Percentiles rank a stretch among this genome's conserved stretches.
Conservation (phyloP, 768 basidiomycete genomes). For the Agaricus sinodeliciosus region DNA sequence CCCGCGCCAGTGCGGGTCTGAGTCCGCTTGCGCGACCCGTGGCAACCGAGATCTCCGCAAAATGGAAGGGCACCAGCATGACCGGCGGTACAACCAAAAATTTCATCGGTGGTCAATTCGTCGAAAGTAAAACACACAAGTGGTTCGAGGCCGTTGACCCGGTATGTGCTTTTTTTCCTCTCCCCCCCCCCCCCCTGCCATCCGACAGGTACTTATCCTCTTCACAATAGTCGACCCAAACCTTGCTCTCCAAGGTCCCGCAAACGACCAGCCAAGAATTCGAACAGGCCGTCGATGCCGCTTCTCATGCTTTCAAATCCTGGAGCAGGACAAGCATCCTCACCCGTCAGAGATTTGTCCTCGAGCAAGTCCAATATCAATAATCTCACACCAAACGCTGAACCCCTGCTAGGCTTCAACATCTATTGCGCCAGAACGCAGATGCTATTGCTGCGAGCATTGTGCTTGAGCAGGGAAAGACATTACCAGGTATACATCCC, state of each 20-base stretch:
- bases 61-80: slow-evolving; percentile 85
- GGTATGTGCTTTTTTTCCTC: slow-evolving; percentile 29
- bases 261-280: slow-evolving; percentile 83
- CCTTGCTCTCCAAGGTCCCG: slow-evolving; percentile 81
- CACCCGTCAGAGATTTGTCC: slow-evolving; percentile 77
- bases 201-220: not conserved
- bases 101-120: slow-evolving; percentile 86
- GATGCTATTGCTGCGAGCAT: slow-evolving; percentile 86
- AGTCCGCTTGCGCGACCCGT: slow-evolving; percentile 48
- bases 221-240: slow-evolving; percentile 72
- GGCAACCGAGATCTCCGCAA: slow-evolving; percentile 62
- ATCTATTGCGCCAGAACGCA: slow-evolving; percentile 76
- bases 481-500: slow-evolving; percentile 55
- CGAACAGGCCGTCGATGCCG: slow-evolving; percentile 74
- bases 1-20: slow-evolving; percentile 36
- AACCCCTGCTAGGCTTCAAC: slow-evolving; percentile 61
- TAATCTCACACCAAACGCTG: not conserved
- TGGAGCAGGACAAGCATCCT: slow-evolving; percentile 88
- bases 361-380: slow-evolving; percentile 59
- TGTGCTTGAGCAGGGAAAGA: slow-evolving; percentile 95
- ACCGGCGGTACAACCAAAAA: slow-evolving; percentile 88
- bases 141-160: slow-evolving; percentile 92
- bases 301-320: slow-evolving; percentile 77
- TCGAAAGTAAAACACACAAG: slow-evolving; percentile 67
- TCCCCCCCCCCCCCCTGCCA: not conserved